Evolutionary conservation across 352 stramenopile species (phyloP).

Genomic region (Chrysophaeum taylorii): DNA sequence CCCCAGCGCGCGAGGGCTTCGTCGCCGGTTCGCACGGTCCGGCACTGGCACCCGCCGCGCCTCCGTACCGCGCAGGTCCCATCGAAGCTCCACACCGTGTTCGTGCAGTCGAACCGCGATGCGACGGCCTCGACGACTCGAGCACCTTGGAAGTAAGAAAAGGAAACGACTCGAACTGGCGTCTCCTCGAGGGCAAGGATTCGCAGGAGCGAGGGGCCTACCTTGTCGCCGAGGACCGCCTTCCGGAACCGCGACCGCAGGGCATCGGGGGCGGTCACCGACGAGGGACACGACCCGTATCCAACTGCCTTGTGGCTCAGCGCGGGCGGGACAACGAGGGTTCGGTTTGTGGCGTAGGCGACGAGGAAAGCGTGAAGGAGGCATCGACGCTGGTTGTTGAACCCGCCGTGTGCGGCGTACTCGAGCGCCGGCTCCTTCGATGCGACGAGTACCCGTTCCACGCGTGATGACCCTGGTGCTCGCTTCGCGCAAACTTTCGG

Average conservation of each 20-base stretch:
- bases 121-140: no score
- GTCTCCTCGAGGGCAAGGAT: background rate
- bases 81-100: slow-evolving; percentile 6
- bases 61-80: background rate
- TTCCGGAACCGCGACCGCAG: background rate
- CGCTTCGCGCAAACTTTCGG: no score
- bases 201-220: background rate
- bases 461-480: no score
- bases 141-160: no score
- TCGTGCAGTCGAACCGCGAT: slow-evolving; percentile 11
- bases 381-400: slow-evolving; percentile 7
- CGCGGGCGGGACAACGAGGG: background rate
- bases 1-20: background rate
- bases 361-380: background rate
- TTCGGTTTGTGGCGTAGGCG: background rate
- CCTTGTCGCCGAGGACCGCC: background rate
- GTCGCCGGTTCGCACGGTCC: background rate
- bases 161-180: no score
- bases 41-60: background rate
- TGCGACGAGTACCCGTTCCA: no score
- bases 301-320: background rate
- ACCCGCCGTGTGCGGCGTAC: slow-evolving; percentile 6
- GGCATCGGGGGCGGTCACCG: background rate
- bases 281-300: background rate
- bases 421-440: no score